Evolutionary conservation across 441 rosid genomes (phyloP), one percentile per base, ranked within the genome.

Genomic region (Erodium moschatum): DNA sequence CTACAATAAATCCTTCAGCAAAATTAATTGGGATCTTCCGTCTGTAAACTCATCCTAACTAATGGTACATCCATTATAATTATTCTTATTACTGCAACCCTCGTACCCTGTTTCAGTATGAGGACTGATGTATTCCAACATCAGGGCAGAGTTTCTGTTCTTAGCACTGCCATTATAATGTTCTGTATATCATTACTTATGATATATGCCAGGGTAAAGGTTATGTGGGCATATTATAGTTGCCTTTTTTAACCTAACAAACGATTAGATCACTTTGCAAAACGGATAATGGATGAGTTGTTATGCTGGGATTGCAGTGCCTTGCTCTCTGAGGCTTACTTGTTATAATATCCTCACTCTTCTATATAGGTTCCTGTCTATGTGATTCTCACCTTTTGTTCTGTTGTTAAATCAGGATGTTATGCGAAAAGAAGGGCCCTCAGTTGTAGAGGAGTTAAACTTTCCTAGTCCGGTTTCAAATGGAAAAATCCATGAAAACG

Each of bases 401-500:
- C 65, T 74, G 62, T 63, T 74, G 62, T 77, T 67, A 62, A 73
- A 74, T 70, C 73, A 77, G 84, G 77, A 38, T 73, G 67, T 35
- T 54, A 35, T 50, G 72, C 67, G 66, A 73, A 72, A 79, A 73
- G 69, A 74, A 44, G 65, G 16, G 8, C 62, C 62, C 38, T 33
- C 38, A 33, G 38, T 33, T 33, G 38, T 33, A 3, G 38, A 33
- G 38, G 38, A 33, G 6, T 33, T 3, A 1, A 33, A 3, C 65
- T 52, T 66, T 71, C 70, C 42, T 50, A 69, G 65, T 62, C 42
- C 60, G 67, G 48, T 60, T 75, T 68, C 74, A 48, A 69, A 62
- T 69, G 76, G 74, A 46, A 75, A 70, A 76, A 63, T 65, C 72
- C 40, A 13, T 72, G 86, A 75, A 73, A 69, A 67, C 73, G 79